phyloP scores from a whole-genome alignment of 108 stramenopile species.

The Schizochytrium sp. region DNA sequence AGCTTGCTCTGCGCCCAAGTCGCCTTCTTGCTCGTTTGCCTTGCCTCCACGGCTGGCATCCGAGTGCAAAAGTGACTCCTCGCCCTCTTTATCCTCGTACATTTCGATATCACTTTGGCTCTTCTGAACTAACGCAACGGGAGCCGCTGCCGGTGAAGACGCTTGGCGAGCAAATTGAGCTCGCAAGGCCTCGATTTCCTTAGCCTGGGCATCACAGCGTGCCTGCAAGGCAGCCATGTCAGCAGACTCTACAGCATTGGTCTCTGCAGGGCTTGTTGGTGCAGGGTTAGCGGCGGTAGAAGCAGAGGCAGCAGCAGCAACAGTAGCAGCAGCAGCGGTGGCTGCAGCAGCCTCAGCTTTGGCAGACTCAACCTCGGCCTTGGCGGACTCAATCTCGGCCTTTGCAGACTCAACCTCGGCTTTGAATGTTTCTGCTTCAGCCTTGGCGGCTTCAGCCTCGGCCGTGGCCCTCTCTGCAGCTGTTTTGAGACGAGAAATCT shows the following conservation, averaged over 20 bases:
- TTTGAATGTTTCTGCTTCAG: background rate
- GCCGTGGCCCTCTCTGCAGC: background rate
- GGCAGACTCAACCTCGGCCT: background rate
- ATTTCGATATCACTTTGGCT: background rate
- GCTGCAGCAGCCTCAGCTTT: too few relatives aligned
- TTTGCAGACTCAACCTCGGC: background rate
- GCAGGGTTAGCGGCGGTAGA: too few relatives aligned
- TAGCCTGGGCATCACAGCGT: constrained; percentile 4
- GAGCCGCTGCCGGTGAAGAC: background rate
- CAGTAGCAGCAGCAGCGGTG: too few relatives aligned
- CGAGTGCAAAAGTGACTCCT: background rate
- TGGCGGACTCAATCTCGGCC: background rate
- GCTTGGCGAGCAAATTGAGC: constrained; percentile 7
- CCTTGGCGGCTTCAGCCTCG: background rate
- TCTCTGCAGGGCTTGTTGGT: too few relatives aligned
- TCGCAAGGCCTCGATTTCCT: constrained; percentile 24
- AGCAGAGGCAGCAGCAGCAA: too few relatives aligned
- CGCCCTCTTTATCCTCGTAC: constrained; percentile 28
- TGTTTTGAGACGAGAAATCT: background rate
- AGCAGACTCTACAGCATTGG: too few relatives aligned
- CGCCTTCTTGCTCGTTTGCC: constrained; percentile 40
- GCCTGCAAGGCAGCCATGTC: background rate
- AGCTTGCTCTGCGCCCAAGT: background rate
- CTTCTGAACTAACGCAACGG: background rate
- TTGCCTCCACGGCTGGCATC: background rate